Base-by-base conservation (phyloP, 2,329 filamentous ascomycete genomes). In the Bipolaris gigantea region DNA sequence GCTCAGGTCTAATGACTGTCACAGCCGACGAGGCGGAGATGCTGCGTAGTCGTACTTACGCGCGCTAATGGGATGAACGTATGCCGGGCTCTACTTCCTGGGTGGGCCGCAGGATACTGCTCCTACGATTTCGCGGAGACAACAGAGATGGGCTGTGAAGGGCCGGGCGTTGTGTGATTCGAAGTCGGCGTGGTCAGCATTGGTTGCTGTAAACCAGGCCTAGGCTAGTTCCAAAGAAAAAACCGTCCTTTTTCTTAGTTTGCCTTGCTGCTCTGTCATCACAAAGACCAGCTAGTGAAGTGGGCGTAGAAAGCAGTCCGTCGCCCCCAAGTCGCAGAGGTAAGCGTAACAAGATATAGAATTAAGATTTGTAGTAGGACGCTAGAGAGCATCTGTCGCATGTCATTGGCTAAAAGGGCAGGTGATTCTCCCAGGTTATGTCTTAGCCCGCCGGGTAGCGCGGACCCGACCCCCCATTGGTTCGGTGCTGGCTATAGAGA, bases 11-110 rank as follows among this genome's bases (percentile, higher is more conserved):
- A 3, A 48, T 56, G 48, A 48, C 54, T 25, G 46, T 48, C 9
- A 53, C 56, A 6, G 49, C 38, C 19, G 45, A 50, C 3, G 56
- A 58, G 33, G 56, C 53, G 1, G 46, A 44, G 38, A 19, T 53
- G 45, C 25, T 56, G 38, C 53, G 53, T 25, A 21, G 11, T 9
- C 15, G 6, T 4, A 16, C 9, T 2, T 10, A 23, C 23, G n/a
- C 19, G 21, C 21, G 5, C 19, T 40, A 40, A 23, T n/a, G 23
- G 38, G 19, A 15, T 25, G 6, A n/a, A 40, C 8, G 19, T n/a
- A 25, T 21, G 13, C 3, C 19, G 36, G 10, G 2, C 15, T 25
- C 15, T 21, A 23, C 19, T 5, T 40, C 8, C 38, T n/a, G 9
- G 9, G 11, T 25, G 9, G 3, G 8, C n/a, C 15, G 21, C 15